Conservation (phyloP, 1,139 yeast species). For the Yamadazyma trypodendri region DNA sequence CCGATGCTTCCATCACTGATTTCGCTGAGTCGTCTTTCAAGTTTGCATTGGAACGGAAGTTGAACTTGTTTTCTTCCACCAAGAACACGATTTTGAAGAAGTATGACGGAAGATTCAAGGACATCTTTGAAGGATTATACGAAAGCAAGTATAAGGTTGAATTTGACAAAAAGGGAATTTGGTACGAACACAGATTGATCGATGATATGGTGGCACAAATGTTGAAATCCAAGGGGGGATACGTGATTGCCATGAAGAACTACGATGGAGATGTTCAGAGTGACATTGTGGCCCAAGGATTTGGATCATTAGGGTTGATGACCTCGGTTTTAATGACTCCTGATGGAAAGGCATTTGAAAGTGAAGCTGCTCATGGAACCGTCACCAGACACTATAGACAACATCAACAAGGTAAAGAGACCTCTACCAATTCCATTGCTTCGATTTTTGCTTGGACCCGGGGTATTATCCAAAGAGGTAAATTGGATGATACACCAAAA, state of each 20-base stretch:
- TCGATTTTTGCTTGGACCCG: slow-evolving; percentile 87
- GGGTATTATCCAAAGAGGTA: slow-evolving; percentile 80
- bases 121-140: slow-evolving; percentile 68
- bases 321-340: slow-evolving; percentile 84
- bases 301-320: slow-evolving; percentile 82
- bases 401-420: slow-evolving; percentile 80
- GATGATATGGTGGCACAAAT: slow-evolving; percentile 91
- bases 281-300: slow-evolving; percentile 84
- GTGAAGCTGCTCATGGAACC: slow-evolving; percentile 88
- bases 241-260: slow-evolving; percentile 78
- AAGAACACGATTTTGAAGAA: slow-evolving; percentile 80
- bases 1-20: slow-evolving; percentile 74
- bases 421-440: slow-evolving; percentile 82
- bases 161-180: slow-evolving; percentile 66
- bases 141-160: slow-evolving; percentile 54
- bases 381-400: slow-evolving; percentile 86
- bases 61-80: slow-evolving; percentile 71
- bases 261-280: slow-evolving; percentile 87
- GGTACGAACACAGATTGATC: slow-evolving; percentile 79
- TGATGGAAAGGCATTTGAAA: slow-evolving; percentile 79
- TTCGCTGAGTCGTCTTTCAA: slow-evolving; percentile 80
- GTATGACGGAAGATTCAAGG: slow-evolving; percentile 81
- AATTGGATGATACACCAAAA: slow-evolving; percentile 67
- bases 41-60: slow-evolving; percentile 63
- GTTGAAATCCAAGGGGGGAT: slow-evolving; percentile 83